Evolutionary conservation across 2,329 filamentous ascomycete species (phyloP), one percentile per base, ranked within the genome.

Genomic region (Phyllosticta ampelicida): DNA sequence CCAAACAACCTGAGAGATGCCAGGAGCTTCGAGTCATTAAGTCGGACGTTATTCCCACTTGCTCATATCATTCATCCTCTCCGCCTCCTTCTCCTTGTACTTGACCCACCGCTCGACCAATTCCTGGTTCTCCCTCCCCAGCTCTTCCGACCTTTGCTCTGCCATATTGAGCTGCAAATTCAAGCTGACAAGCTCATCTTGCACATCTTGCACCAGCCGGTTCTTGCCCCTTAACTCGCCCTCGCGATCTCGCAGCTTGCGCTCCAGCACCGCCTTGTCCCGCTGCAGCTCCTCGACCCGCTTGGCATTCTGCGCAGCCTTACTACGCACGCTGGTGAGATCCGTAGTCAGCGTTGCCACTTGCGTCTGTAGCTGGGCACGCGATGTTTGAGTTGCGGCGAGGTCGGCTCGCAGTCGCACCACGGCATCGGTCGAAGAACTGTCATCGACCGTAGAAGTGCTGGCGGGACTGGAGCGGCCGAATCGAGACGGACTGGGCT

Each of bases 71-170:
- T 97, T 97, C 86, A 96, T 91, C 62, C 83, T 85, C 58, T 94
- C 88, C 10, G 89, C 92, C 75, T 96, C 91, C 68, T 86, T 81
- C 3, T 85, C 86, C 81, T 94, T 94, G 62, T 86, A 80, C 68
- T 83, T 84, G 87, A 97, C 91, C 90, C 91, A 97, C 57, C 94
- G 80, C 70, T 90, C 86, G 56, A 96, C 85, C 58, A 99, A 78
- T 64, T 96, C 88, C 68, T 89, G 85, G 68, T 97, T 97, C 70
- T 97, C 94, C 60, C 79, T 80, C 68, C 85, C 82, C 62, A 95
- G 76, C 71, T 84, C 85, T 68, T 86, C 84, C 26, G 81, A 79
- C 67, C 84, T 83, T 69, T 91, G 82, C 70, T 95, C 90, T 2
- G 86, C 85, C 77, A 96, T 83, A 64, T 94, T 90, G 50, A 96